Conservation (phyloP, 2,329 filamentous ascomycete species). For the Xylariomycetidae sp. region DNA sequence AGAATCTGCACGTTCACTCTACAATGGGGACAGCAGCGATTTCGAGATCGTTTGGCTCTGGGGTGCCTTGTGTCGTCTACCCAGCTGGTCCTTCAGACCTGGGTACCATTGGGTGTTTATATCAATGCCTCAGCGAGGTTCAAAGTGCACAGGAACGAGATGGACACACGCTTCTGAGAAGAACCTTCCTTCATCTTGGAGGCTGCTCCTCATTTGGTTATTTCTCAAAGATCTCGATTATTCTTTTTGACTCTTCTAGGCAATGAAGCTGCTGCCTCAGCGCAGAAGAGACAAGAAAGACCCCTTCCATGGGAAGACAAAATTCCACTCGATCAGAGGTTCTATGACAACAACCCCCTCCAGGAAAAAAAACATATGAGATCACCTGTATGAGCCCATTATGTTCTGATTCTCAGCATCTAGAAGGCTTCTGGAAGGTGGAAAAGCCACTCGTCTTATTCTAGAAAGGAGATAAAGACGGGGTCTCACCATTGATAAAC, state of each 20-base stretch:
- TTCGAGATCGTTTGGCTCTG: too few species aligned
- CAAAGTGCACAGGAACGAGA: constrained; percentile 1
- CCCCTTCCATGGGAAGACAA: too few species aligned
- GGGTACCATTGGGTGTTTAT: constrained; percentile 8
- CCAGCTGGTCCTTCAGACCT: too few species aligned
- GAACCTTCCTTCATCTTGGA: constrained; percentile 13
- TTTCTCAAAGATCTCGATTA: constrained; percentile 13
- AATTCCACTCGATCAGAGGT: constrained; percentile 5
- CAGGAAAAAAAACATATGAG: constrained; percentile 11
- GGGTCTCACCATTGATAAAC: too few species aligned
- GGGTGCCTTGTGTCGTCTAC: too few species aligned
- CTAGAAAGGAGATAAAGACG: constrained; percentile 15
- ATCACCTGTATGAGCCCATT: constrained; percentile 2
- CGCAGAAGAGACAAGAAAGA: too few species aligned
- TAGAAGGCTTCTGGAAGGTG: constrained; percentile 17
- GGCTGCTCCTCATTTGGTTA: not conserved
- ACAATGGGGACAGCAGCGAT: constrained; percentile 1
- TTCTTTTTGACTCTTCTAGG: constrained; percentile 10
- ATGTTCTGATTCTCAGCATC: constrained; percentile 5
- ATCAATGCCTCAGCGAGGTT: constrained; percentile 3
- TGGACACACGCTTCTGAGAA: constrained; percentile 5
- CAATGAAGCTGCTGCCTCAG: constrained; percentile 12
- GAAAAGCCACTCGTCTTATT: constrained; percentile 17
- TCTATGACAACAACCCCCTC: constrained; percentile 13
- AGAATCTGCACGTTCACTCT: not conserved